A percentile compares a stretch with the other conserved stretches of the same genome.
phyloP scores from a whole-genome alignment of 306 rosid genomes.

The Rosa lucieae region DNA sequence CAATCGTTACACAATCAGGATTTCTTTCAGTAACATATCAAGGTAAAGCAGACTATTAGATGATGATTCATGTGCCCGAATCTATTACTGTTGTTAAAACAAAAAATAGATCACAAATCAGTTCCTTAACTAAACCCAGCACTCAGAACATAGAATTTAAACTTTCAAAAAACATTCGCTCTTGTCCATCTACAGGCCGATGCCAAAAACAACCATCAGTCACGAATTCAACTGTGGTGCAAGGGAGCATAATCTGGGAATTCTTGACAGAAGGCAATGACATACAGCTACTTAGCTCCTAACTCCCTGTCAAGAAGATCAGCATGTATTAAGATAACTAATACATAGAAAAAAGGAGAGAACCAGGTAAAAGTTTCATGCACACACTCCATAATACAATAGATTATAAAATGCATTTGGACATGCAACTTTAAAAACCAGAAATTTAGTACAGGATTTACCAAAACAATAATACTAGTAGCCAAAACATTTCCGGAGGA shows the following conservation, averaged over 20 bases:
- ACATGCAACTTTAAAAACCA: not conserved
- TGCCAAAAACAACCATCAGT: slow-evolving; percentile 23
- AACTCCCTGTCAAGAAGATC: slow-evolving; percentile 28
- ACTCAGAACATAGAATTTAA: slow-evolving; percentile 27
- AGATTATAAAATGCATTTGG: not conserved
- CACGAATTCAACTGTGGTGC: slow-evolving; percentile 16
- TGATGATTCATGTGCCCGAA: not conserved
- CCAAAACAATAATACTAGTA: not conserved
- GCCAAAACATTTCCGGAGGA: too few species aligned
- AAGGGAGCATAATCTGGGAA: slow-evolving; percentile 21
- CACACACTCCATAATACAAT: not conserved
- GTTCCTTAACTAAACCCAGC: slow-evolving; percentile 29
- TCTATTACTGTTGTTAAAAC: slow-evolving; percentile 9
- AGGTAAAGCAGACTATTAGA: not conserved
- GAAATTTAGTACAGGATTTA: not conserved
- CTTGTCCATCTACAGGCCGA: slow-evolving; percentile 10
- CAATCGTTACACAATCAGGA: not conserved
- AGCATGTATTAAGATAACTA: not conserved
- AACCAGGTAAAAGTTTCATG: not conserved
- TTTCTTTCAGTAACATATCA: not conserved
- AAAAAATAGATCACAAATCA: slow-evolving; percentile 29
- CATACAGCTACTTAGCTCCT: slow-evolving; percentile 27
- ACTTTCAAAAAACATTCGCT: slow-evolving; percentile 16
- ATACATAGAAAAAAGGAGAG: not conserved
- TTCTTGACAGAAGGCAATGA: slow-evolving; percentile 16